Conservation (phyloP, 2,329 filamentous ascomycete genomes). For the Cladophialophora exuberans region DNA sequence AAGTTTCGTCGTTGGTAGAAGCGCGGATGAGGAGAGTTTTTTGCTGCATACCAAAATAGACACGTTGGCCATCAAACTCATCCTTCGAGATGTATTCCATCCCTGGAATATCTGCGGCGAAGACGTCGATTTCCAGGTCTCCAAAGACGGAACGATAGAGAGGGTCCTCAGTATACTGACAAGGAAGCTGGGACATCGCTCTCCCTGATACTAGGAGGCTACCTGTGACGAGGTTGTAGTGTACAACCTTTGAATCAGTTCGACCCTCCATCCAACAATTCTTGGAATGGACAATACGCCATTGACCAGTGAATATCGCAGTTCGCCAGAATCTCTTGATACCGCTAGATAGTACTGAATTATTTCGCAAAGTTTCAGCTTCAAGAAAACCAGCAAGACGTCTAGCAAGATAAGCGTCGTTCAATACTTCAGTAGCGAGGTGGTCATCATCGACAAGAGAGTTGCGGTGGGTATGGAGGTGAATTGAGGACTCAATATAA, state of each 20-base stretch:
- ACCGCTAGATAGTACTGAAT: conserved; percentile 24
- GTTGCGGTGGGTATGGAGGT: conserved; percentile 11
- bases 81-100: conserved; percentile 43
- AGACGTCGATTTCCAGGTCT: conserved; percentile 36
- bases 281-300: conserved; percentile 10
- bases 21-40: conserved; percentile 42
- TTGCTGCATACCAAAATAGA: conserved; percentile 30
- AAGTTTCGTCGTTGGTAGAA: conserved; percentile 17
- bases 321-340: conserved; percentile 20
- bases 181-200: conserved; percentile 37
- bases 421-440: conserved; percentile 22
- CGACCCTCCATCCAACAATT: conserved; percentile 17
- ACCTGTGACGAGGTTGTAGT: conserved; percentile 40
- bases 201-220: conserved; percentile 40
- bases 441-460: not conserved
- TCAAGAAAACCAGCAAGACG: conserved; percentile 8
- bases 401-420: conserved; percentile 8
- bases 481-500: conserved; percentile 26
- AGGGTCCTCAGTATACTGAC: conserved; percentile 32
- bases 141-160: conserved; percentile 35
- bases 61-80: conserved; percentile 34
- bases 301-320: conserved; percentile 28
- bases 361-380: conserved; percentile 32
- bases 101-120: conserved; percentile 39
- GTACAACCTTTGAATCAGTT: conserved; percentile 21